Evolutionary conservation across 164 flowering plant genomes (phyloP), one percentile per base, ranked within the genome.

Genomic region (Aristolochia contorta): DNA sequence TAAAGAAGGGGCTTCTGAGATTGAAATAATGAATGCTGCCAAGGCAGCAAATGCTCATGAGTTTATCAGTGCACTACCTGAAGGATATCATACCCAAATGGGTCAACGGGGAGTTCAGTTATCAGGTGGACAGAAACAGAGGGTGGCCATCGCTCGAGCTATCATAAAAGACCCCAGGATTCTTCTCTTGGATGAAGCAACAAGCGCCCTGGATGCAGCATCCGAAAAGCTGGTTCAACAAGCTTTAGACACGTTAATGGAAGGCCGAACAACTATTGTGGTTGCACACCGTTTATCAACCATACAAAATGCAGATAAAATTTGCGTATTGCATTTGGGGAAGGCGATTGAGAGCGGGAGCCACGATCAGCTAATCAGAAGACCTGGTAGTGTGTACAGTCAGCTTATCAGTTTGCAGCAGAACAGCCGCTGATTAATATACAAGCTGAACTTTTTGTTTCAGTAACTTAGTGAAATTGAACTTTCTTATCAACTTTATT

Each of bases 281-380:
- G 81, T 91, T 14, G 92, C 97, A n/a, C 97, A 91, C 62, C 87
- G 94, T n/a, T 76, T 91, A 46, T 84, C 97, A 45, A 91, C 97
- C 48, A 80, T 90, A 54, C 83, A 82, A 1, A 67, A 82, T 25
- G 91, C 90, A 0, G 84, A 84, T 65, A 16, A 72, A n/a, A 91
- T 91, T 19, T 84, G 84, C 0, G 96, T 91, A 16, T 81, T 87
- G n/a, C 84, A 83, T n/a, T 64, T 75, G 16, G 93, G 97, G 15
- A 73, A 73, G 33, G 75, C 86, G 52, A 48, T 58, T 25, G 97
- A 90, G 57, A 78, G 65, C 4, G 97, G 97, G 0, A 71, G 87
- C 2, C 97, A 90, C 25, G 69, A 82, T 27, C 79, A 80, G 52
- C 74, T 90, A 18, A 80, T 71, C 41, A 41, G 59, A 16, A 75